Conservation (phyloP, 192 early-diverging fungal species). For the Coemansia sp. region DNA sequence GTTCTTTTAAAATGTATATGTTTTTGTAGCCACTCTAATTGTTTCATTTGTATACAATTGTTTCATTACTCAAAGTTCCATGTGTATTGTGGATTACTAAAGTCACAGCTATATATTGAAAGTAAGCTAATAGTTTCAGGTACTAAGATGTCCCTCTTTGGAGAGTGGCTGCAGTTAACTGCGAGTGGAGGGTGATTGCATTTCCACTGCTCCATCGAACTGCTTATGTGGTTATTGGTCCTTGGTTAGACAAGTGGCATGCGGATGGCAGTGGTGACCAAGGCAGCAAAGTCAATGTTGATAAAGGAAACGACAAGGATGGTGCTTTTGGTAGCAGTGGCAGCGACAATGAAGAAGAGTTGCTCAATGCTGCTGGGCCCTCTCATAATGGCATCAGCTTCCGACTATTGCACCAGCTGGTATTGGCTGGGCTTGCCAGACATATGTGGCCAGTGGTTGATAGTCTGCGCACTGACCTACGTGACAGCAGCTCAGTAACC, state of each 20-base stretch:
- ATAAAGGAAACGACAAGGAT: not conserved
- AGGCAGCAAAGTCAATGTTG: not conserved
- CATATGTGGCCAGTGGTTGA: not conserved
- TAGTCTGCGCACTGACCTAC: not conserved
- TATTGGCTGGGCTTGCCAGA: not conserved
- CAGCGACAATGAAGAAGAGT: not conserved
- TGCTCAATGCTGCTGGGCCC: not conserved
- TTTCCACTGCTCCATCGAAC: slow-evolving; percentile 6
- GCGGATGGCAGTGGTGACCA: not conserved
- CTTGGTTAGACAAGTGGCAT: not conserved
- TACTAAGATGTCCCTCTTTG: no score
- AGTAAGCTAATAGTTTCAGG: no score
- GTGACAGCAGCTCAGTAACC: not conserved
- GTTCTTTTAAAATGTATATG: no score
- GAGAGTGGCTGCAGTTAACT: not conserved
- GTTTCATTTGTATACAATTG: no score
- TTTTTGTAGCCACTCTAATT: no score
- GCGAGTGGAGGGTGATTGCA: slow-evolving; percentile 6
- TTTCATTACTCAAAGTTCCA: no score
- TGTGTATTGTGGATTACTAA: no score
- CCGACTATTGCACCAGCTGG: not conserved
- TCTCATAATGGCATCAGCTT: not conserved
- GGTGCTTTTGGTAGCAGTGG: not conserved
- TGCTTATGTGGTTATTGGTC: not conserved
- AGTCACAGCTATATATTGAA: no score